Evolutionary conservation across 257 asterid genomes (phyloP).

Genomic region (Fraxinus pennsylvanica): DNA sequence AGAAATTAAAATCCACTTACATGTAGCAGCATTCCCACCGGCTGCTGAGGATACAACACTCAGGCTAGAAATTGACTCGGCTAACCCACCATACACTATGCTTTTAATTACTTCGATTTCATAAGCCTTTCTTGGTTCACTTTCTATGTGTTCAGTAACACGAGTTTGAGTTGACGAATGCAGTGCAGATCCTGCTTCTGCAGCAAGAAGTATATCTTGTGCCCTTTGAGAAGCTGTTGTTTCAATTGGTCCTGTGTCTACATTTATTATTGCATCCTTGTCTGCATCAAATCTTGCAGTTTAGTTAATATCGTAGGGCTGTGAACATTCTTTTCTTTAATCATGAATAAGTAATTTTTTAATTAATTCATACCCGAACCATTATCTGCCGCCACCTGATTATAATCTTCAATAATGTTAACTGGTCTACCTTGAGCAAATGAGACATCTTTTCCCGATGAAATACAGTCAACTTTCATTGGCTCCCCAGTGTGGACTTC

Average conservation of each 20-base stretch:
- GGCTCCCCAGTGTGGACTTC: conserved; percentile 33
- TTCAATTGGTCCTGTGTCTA: conserved; percentile 40
- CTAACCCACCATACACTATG: conserved; percentile 75
- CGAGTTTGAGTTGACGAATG: conserved; percentile 30
- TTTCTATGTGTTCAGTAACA: conserved; percentile 29
- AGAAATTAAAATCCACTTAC: conserved; percentile 43
- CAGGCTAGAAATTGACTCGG: conserved; percentile 67
- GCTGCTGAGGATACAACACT: conserved; percentile 80
- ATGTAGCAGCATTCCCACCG: conserved; percentile 67
- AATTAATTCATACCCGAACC: conserved; percentile 17
- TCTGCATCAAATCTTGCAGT: conserved; percentile 44
- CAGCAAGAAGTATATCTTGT: conserved; percentile 3
- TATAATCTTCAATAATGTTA: conserved; percentile 19
- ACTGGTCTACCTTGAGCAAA: conserved; percentile 36
- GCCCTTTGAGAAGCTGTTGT: conserved; percentile 20
- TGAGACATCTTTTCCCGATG: conserved; percentile 24
- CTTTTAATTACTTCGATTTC: conserved; percentile 69
- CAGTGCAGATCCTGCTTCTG: conserved; percentile 30
- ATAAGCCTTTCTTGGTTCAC: conserved; percentile 37
- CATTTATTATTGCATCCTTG: conserved; percentile 51
- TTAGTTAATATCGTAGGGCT: neutral
- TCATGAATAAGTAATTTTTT: neutral
- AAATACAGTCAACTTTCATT: too few relatives aligned
- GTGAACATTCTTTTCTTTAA: neutral
- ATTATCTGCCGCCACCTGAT: conserved; percentile 19